Base-by-base conservation (phyloP, 352 stramenopile genomes). In the Phytophthora pinifolia region DNA sequence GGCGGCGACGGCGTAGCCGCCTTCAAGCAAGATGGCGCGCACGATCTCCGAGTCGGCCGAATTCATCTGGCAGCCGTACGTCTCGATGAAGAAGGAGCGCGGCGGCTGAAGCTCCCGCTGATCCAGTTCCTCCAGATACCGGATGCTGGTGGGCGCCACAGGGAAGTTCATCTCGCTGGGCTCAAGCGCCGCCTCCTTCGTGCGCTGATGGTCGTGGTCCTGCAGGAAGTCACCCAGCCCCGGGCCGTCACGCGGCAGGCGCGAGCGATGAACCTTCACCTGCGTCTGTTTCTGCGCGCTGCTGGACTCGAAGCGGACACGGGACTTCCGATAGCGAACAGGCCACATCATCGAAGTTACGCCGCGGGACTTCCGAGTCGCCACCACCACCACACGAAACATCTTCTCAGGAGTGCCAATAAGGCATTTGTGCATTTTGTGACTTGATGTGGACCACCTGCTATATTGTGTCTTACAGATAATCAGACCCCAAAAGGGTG, bases 61-160 rank as follows among this genome's bases (percentile, higher is more conserved):
- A 76, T 99, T 99, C 97, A 99, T 99, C 83, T 99, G 96, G 83
- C 97, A 99, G 8, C 97, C 97, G 76, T 99, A 99, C 10, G 96
- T 99, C 59, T 94, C 85, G 37, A 94, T 92, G 65, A 79, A 90
- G 60, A 94, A 94, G 34, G 77, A 85, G 17, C 73, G 66, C 13
- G 44, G 36, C 36, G 42, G 13, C n/a, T 25, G 18, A 8, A 73
- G 54, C 29, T 85, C 74, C 36, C 79, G 60, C 12, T 54, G 25
- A 25, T 69, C 59, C 30, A 69, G 18, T 20, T 90, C 75, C 25
- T 92, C 67, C 9, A 91, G 68, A 30, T 74, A 81, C 9, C 68
- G 71, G 13, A 91, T 44, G n/a, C 35, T 62, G 9, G 49, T 54
- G 0, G 59, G 47, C 0, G 47, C 25, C 15, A 76, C 59, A 0